These are phyloP conservation scores for Oryza coarctata DNA, from an alignment of 176 grass and related monocot genomes.

Conservation along the genomic window DNA sequence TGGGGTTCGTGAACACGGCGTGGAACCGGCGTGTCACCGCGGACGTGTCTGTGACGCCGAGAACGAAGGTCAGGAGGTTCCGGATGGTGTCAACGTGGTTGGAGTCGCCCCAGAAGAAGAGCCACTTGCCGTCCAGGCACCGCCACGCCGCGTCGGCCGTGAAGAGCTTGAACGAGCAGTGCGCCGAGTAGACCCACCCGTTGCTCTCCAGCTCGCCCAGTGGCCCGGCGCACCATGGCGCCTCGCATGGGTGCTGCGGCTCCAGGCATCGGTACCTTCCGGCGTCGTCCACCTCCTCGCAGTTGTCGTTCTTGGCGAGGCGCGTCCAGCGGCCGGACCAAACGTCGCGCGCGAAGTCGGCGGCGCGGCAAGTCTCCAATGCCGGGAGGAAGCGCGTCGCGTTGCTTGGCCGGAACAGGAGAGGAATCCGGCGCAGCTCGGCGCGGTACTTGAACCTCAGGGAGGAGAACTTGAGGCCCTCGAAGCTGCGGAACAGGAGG, in stretches of 20 bases:
- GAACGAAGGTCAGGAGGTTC: slow-evolving; percentile 75
- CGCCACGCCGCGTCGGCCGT: slow-evolving; percentile 60
- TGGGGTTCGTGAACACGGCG: slow-evolving; percentile 55
- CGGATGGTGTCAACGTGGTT: slow-evolving; percentile 97
- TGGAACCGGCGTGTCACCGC: slow-evolving; percentile 75
- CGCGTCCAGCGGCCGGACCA: slow-evolving; percentile 94
- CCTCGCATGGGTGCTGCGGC: slow-evolving; percentile 50
- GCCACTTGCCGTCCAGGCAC: slow-evolving; percentile 83
- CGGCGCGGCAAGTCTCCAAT: slow-evolving; percentile 48
- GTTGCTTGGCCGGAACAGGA: slow-evolving; percentile 44
- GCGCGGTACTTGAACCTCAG: slow-evolving; percentile 63
- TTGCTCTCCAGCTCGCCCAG: slow-evolving; percentile 88
- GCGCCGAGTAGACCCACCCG: slow-evolving; percentile 97
- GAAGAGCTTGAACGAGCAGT: slow-evolving; percentile 90
- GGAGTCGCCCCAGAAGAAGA: slow-evolving; percentile 99
- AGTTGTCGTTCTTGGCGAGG: slow-evolving; percentile 52
- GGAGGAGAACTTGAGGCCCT: slow-evolving; percentile 92
- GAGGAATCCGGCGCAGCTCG: slow-evolving; percentile 53
- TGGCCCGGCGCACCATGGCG: slow-evolving; percentile 79
- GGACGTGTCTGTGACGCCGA: slow-evolving; percentile 54
- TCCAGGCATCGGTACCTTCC: slow-evolving; percentile 86
- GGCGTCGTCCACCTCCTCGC: slow-evolving; percentile 50
- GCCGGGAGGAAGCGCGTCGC: slow-evolving; percentile 49
- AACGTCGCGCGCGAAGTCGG: slow-evolving; percentile 48
- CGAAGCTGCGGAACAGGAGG: slow-evolving; percentile 87